Evolutionary conservation across 2,329 filamentous ascomycete species (phyloP).

Genomic region (Aschersonia sp.): DNA sequence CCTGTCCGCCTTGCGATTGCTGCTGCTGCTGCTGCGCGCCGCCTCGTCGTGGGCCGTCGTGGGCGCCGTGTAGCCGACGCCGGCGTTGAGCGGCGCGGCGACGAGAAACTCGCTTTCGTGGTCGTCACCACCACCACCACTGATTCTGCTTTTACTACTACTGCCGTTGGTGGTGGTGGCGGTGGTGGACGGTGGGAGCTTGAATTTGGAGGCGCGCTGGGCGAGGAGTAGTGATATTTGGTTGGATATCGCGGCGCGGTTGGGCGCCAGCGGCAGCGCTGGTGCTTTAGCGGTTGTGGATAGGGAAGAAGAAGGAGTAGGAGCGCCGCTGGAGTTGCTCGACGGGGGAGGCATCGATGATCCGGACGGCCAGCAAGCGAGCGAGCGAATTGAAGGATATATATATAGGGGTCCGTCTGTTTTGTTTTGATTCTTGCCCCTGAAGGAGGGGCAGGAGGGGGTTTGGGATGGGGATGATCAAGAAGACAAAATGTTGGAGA

Average conservation of each 20-base stretch:
- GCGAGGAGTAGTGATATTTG: conserved; percentile 24
- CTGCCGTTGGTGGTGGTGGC: no score
- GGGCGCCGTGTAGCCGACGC: conserved; percentile 21
- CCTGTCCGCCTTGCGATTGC: neutral
- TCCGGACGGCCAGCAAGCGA: no score
- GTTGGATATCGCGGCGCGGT: conserved; percentile 25
- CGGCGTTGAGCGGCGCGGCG: conserved; percentile 16
- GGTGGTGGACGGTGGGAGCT: neutral
- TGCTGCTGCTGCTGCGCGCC: neutral
- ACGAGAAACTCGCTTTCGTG: no score
- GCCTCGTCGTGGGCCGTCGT: neutral
- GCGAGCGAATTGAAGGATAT: no score
- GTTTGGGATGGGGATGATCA: no score
- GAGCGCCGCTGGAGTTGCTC: no score
- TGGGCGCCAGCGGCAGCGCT: conserved; percentile 19
- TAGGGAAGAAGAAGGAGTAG: no score
- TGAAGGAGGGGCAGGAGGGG: no score
- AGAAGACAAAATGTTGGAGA: neutral
- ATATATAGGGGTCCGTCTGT: no score
- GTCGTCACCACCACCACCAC: no score
- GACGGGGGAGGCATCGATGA: neutral
- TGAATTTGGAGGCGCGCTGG: conserved; percentile 11
- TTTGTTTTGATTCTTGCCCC: no score
- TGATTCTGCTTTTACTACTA: no score
- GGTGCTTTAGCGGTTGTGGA: neutral